Evolutionary conservation across 257 asterid species (phyloP).

Genomic region (Forsythia suspensa): DNA sequence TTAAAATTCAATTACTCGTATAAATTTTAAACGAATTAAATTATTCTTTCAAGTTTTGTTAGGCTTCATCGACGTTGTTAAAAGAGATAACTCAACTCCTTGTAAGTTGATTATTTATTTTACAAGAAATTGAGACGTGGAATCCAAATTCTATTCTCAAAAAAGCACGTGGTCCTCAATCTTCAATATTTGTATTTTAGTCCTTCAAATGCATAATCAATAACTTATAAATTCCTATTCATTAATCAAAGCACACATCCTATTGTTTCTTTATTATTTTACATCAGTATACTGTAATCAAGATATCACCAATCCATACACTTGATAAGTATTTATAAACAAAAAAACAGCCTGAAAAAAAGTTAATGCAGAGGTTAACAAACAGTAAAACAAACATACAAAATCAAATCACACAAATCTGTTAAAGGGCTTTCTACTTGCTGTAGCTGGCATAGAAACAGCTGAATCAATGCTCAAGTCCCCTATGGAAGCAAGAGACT

Average conservation of each 20-base stretch:
- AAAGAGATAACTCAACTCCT: too few species aligned
- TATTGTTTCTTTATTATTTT: constrained; percentile 38
- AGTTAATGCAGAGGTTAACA: constrained; percentile 31
- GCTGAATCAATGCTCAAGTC: constrained; percentile 63
- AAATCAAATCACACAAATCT: constrained; percentile 80
- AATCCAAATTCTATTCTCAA: too few species aligned
- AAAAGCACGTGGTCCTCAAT: too few species aligned
- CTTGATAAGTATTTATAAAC: constrained; percentile 6
- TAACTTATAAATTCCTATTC: not conserved
- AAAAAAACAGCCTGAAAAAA: constrained; percentile 25
- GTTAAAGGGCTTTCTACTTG: constrained; percentile 82
- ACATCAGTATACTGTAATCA: constrained; percentile 34
- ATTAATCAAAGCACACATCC: constrained; percentile 38
- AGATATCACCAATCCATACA: constrained; percentile 33
- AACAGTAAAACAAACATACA: constrained; percentile 23
- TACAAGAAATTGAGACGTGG: too few species aligned
- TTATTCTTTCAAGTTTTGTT: too few species aligned
- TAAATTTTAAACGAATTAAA: too few species aligned
- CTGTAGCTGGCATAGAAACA: constrained; percentile 73
- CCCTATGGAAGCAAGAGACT: constrained; percentile 48
- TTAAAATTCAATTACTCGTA: too few species aligned
- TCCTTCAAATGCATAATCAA: too few species aligned
- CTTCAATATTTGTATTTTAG: too few species aligned
- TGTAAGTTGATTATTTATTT: too few species aligned
- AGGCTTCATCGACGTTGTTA: too few species aligned